Conservation (phyloP, 495 filamentous ascomycete genomes). For the Aspergillus coremiiformis region DNA sequence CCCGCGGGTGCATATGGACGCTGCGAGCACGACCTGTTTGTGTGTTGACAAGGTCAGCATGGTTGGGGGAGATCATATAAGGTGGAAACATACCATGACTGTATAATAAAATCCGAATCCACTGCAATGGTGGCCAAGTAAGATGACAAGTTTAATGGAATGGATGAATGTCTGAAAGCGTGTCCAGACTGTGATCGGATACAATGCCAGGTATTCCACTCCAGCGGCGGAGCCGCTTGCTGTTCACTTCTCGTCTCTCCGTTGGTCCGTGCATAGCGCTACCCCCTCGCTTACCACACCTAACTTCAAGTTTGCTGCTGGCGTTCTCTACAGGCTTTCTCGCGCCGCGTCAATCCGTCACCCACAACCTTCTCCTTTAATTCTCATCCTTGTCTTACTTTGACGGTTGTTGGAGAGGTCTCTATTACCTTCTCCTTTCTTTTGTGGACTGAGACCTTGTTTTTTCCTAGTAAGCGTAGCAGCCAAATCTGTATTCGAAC, state of each 20-base stretch:
- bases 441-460: background rate
- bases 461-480: background rate
- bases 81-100: constrained; percentile 15
- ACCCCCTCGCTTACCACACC: constrained; percentile 37
- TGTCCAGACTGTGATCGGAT: constrained; percentile 14
- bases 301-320: constrained; percentile 13
- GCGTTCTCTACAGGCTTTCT: constrained; percentile 1
- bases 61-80: background rate
- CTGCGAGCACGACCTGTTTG: constrained; percentile 87
- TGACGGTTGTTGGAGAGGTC: background rate
- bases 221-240: constrained; percentile 30
- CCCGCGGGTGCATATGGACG: constrained; percentile 96
- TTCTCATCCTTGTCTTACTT: background rate
- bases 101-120: background rate
- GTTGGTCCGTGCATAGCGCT: constrained; percentile 35
- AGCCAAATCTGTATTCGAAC: background rate
- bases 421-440: background rate
- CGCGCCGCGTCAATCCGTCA: background rate
- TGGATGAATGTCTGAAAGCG: constrained; percentile 1
- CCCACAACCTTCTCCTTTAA: background rate
- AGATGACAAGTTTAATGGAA: background rate
- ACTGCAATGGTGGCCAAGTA: background rate
- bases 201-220: constrained; percentile 26
- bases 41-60: constrained; percentile 23
- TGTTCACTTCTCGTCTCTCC: constrained; percentile 37